Evolutionary conservation across 139 green algal species (phyloP).

Genomic region (Gonium pectorale): DNA sequence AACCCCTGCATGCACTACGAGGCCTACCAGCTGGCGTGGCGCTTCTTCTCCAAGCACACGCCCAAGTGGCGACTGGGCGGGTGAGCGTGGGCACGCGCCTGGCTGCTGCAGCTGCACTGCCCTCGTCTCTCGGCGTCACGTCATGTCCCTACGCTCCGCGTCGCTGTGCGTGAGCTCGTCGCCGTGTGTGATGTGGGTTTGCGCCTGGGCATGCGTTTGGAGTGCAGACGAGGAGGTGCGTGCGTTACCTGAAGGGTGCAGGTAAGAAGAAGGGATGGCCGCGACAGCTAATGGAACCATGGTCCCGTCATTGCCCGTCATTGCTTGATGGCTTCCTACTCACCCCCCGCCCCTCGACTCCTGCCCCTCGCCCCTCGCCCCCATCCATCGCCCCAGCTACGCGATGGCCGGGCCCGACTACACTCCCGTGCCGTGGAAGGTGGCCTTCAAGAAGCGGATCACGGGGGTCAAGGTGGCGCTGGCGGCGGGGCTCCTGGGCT

Average conservation of each 20-base stretch:
- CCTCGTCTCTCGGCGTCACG: too few relatives aligned
- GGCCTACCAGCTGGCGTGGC: constrained; percentile 31
- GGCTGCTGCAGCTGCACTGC: too few relatives aligned
- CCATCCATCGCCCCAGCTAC: constrained; percentile 27
- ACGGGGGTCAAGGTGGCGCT: constrained; percentile 8
- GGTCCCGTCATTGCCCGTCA: not conserved
- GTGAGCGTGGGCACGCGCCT: too few relatives aligned
- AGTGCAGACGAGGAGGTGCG: too few relatives aligned
- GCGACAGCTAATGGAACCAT: too few relatives aligned
- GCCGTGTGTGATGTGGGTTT: too few relatives aligned
- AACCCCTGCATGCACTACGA: constrained; percentile 43
- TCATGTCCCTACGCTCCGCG: too few relatives aligned
- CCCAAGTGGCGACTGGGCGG: constrained; percentile 26
- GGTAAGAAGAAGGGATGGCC: too few relatives aligned
- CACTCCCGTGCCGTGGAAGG: constrained; percentile 1
- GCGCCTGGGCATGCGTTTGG: too few relatives aligned
- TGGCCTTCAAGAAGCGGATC: constrained; percentile 5
- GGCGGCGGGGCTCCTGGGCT: constrained; percentile 24
- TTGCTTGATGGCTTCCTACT: not conserved
- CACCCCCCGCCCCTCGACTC: not conserved
- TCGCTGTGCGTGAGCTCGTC: too few relatives aligned
- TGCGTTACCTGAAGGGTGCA: too few relatives aligned
- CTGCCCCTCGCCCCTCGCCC: too few relatives aligned
- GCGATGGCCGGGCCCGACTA: not conserved
- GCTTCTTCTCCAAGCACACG: constrained; percentile 33